Percentiles rank a stretch among this genome's conserved stretches.
These are phyloP conservation scores for Citrus inodora DNA, from an alignment of 345 rosid genomes.

Conservation along the genomic window DNA sequence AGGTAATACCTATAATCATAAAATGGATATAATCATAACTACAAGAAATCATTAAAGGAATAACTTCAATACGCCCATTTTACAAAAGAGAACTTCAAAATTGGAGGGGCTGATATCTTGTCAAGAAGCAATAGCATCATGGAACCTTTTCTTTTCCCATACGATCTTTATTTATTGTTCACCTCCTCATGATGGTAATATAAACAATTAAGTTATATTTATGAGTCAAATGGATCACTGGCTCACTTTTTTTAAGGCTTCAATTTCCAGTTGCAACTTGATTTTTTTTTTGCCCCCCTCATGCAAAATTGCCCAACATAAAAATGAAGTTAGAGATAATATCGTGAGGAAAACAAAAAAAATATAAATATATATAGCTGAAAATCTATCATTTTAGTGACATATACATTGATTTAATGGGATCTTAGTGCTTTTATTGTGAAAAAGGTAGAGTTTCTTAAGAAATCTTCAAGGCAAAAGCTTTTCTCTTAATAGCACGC, in stretches of 20 bases:
- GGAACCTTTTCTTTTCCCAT: neutral
- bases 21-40: neutral
- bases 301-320: neutral
- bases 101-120: neutral
- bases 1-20: slow-evolving; percentile 66
- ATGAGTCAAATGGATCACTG: neutral
- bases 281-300: too few relatives aligned
- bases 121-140: neutral
- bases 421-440: neutral
- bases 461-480: neutral
- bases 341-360: neutral
- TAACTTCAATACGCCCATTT: neutral
- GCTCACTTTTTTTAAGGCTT: neutral
- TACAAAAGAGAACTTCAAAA: neutral
- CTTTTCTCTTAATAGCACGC: too few relatives aligned
- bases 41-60: neutral
- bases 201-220: neutral
- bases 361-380: too few relatives aligned
- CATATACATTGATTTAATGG: neutral
- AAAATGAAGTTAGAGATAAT: neutral
- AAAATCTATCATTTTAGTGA: neutral
- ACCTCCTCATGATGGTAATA: neutral
- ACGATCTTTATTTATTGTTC: neutral
- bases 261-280: neutral
- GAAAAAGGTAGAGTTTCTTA: neutral